Evolutionary conservation across 2,329 filamentous ascomycete genomes (phyloP).

Genomic region (Hypoxylon sp.): DNA sequence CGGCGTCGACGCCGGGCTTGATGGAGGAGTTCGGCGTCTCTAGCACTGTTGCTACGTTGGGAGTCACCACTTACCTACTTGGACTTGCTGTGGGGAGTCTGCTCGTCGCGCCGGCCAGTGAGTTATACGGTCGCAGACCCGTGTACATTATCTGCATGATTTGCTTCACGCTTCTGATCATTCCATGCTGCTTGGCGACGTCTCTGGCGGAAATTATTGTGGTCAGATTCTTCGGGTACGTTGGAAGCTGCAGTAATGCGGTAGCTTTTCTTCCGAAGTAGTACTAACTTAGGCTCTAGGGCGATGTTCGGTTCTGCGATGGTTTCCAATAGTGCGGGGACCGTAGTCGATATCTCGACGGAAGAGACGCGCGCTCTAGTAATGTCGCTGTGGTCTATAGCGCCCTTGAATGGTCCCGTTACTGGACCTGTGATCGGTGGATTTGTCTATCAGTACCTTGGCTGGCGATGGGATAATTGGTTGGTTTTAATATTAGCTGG

Average conservation of each 20-base stretch:
- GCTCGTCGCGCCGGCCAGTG: conserved; percentile 80
- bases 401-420: conserved; percentile 78
- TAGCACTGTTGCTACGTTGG: conserved; percentile 77
- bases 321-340: conserved; percentile 87
- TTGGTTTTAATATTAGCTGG: conserved; percentile 80
- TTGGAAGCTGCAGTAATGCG: conserved; percentile 16
- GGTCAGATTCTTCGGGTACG: conserved; percentile 78
- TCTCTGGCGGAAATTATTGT: conserved; percentile 79
- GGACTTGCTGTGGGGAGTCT: conserved; percentile 81
- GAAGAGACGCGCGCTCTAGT: conserved; percentile 86
- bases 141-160: conserved; percentile 78
- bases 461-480: conserved; percentile 93
- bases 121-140: conserved; percentile 77
- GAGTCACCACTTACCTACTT: conserved; percentile 83
- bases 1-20: conserved; percentile 78
- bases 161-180: conserved; percentile 76
- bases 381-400: conserved; percentile 86
- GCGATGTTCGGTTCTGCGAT: conserved; percentile 83
- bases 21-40: conserved; percentile 74
- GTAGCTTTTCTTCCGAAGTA: conserved; percentile 41
- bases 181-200: conserved; percentile 79
- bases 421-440: conserved; percentile 83
- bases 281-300: conserved; percentile 53
- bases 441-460: conserved; percentile 81
- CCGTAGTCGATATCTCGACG: conserved; percentile 84